Evolutionary conservation across 306 rosid species (phyloP).

Genomic region (Oxytropis ochrocephala): DNA sequence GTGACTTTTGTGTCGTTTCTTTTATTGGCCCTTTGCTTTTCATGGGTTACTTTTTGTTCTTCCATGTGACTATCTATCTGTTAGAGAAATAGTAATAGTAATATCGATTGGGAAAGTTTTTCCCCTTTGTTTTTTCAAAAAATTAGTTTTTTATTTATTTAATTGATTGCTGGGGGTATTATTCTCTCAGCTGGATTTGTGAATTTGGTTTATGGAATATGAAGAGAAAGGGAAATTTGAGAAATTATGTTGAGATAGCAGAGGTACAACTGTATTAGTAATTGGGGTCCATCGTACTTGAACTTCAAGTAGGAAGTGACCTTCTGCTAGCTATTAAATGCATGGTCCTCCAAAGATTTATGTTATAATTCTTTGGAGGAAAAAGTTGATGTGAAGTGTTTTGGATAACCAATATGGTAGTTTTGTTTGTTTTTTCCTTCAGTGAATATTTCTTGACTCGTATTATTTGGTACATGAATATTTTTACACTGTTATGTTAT

Average conservation of each 20-base stretch:
- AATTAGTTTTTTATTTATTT: neutral
- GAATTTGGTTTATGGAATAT: neutral
- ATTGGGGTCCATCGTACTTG: conserved; percentile 13
- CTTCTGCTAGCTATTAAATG: neutral
- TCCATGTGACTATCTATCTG: neutral
- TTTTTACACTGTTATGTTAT: neutral
- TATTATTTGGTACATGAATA: neutral
- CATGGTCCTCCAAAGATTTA: neutral
- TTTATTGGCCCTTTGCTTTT: neutral
- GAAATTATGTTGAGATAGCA: conserved; percentile 18
- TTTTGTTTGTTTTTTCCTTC: neutral
- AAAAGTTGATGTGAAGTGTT: neutral
- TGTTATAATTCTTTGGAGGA: neutral
- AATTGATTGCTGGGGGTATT: conserved; percentile 14
- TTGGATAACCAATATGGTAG: neutral
- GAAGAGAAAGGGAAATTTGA: neutral
- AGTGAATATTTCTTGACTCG: neutral
- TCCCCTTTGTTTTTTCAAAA: conserved; percentile 7
- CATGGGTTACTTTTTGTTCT: no score
- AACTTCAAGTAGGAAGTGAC: conserved; percentile 4
- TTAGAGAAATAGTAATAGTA: conserved; percentile 6
- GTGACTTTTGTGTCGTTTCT: neutral
- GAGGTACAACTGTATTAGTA: neutral
- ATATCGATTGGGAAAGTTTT: conserved; percentile 12
- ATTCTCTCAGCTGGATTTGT: neutral